A percentile compares a stretch with the other conserved stretches of the same genome.
phyloP scores from a whole-genome alignment of 1,284 basidiomycete genomes.

The Rhodofomes roseus region DNA sequence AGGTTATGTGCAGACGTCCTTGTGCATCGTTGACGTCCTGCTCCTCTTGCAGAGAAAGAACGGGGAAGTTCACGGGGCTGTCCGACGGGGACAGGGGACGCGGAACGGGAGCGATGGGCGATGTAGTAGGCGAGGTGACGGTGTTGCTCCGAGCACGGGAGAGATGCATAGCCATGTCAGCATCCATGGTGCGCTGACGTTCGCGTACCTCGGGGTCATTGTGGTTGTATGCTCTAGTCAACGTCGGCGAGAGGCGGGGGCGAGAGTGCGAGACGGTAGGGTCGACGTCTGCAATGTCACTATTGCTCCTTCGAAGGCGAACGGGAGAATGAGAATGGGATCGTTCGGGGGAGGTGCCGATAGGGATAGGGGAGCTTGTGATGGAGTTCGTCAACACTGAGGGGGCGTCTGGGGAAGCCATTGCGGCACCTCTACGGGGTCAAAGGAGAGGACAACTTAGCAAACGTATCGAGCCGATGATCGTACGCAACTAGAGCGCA shows the following conservation, averaged over 20 bases:
- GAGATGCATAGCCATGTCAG: slow-evolving; percentile 81
- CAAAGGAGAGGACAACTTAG: background rate
- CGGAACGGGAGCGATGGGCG: slow-evolving; percentile 20
- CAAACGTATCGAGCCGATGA: too few species aligned
- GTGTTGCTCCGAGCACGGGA: slow-evolving; percentile 72
- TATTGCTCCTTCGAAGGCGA: slow-evolving; percentile 35
- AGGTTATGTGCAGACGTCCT: slow-evolving; percentile 17
- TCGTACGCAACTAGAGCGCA: too few species aligned
- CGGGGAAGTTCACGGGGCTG: slow-evolving; percentile 24
- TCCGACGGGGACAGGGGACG: slow-evolving; percentile 20
- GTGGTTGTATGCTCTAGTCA: slow-evolving; percentile 57
- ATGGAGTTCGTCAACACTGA: slow-evolving; percentile 24
- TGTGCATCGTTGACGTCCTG: slow-evolving; percentile 42
- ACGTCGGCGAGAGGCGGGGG: slow-evolving; percentile 60
- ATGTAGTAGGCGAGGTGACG: slow-evolving; percentile 22
- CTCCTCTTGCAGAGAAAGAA: slow-evolving; percentile 42
- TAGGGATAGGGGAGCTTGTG: slow-evolving; percentile 41
- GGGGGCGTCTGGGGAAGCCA: slow-evolving; percentile 26
- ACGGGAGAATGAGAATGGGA: slow-evolving; percentile 21
- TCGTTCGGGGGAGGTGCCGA: slow-evolving; percentile 34
- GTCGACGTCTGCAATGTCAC: slow-evolving; percentile 37
- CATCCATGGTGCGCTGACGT: slow-evolving; percentile 81
- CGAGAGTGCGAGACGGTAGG: slow-evolving; percentile 23
- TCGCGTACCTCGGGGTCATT: slow-evolving; percentile 70
- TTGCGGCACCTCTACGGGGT: slow-evolving; percentile 4